Evolutionary conservation across 331 rosid genomes (phyloP), one percentile per base, ranked within the genome.

Genomic region (Acacia concinna): DNA sequence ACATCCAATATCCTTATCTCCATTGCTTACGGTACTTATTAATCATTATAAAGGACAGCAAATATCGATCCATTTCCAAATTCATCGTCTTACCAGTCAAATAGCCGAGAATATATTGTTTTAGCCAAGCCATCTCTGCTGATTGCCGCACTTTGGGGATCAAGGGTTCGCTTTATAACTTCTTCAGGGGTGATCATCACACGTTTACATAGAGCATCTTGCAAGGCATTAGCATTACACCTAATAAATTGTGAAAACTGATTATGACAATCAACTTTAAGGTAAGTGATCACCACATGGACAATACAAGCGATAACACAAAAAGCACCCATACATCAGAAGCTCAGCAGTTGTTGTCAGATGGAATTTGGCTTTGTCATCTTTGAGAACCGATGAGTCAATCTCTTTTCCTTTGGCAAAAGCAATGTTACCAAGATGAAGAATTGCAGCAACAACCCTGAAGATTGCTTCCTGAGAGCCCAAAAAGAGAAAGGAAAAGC

Each of bases 141-240:
- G 79, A 91, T 46, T 49, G 85, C 79, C 46, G 99, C 99, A 83
- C 98, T 96, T 82, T 91, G 92, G 79, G 99, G 99, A 90, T 96
- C 99, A 80, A 96, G 90, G 72, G 97, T 90, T 73, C 98, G 91
- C 82, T 93, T 96, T 78, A 96, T 96, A 72, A 96, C 93, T 91
- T 96, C 99, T 92, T 96, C 99, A 1, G 99, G 99, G 38, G 99
- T 96, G 87, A 96, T 85, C 99, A 96, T 96, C 83, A 93, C 91
- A 82, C 99, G 98, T 92, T 96, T 96, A 47, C 98, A 93, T 76
- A 96, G 84, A 63, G 99, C 98, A 88, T 96, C 99, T 87, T 91
- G 89, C 85, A 96, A 85, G 81, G 87, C 97, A 73, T 27, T 82
- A 60, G 49, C 64, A 80, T 93, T 87, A 77, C 98, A 93, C 99